Percentiles rank a stretch among this genome's conserved stretches.
phyloP scores from a whole-genome alignment of 345 rosid species.

The Murraya koenigii region DNA sequence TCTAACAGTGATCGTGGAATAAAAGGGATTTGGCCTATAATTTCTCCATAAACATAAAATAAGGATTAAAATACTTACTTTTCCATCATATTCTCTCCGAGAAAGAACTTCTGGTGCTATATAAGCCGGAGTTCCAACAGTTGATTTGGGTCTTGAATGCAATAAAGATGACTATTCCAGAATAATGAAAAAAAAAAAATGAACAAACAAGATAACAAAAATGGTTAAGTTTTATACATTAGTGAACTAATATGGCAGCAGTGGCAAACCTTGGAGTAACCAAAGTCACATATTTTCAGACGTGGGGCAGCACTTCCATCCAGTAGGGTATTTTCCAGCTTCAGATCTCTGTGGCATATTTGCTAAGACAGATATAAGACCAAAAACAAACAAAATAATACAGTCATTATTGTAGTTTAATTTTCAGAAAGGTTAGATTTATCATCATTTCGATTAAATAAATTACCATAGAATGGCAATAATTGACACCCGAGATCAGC shows the following conservation, averaged over 20 bases:
- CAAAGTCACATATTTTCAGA: slow-evolving; percentile 88
- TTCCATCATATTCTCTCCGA: slow-evolving; percentile 81
- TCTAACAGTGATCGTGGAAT: background rate
- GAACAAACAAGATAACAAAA: background rate
- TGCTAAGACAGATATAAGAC: slow-evolving; percentile 45
- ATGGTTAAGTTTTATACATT: background rate
- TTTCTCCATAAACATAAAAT: background rate
- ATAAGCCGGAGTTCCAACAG: slow-evolving; percentile 94
- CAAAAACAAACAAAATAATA: background rate
- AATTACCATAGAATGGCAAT: slow-evolving; percentile 74
- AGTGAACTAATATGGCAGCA: background rate
- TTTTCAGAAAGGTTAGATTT: background rate
- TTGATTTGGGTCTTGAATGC: slow-evolving; percentile 92
- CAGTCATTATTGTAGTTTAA: background rate
- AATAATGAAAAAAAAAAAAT: slow-evolving; percentile 5
- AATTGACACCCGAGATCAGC: slow-evolving; percentile 77
- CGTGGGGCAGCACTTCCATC: slow-evolving; percentile 96
- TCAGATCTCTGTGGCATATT: slow-evolving; percentile 95
- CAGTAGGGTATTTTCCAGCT: slow-evolving; percentile 82
- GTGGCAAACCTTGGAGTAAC: slow-evolving; percentile 76
- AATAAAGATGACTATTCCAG: slow-evolving; percentile 68
- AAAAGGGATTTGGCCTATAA: background rate
- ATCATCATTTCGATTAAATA: background rate
- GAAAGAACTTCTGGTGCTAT: slow-evolving; percentile 93
- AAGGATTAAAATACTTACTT: slow-evolving; percentile 36